Conservation (phyloP, 495 filamentous ascomycete species). For the Xylaria longipes region DNA sequence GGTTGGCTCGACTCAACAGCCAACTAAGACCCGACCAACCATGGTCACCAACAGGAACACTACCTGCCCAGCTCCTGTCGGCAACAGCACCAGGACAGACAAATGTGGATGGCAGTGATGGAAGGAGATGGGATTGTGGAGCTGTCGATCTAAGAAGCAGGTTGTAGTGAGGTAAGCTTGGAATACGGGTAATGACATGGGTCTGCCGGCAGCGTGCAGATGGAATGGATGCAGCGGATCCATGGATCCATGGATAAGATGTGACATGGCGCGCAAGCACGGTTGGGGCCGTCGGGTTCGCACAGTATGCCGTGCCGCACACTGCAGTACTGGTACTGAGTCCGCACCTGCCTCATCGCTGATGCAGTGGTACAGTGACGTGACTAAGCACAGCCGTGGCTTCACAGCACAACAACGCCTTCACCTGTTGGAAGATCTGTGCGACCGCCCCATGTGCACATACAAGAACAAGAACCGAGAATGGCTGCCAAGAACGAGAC, state of each 20-base stretch:
- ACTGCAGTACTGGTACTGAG: neutral
- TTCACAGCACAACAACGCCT: neutral
- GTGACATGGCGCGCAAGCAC: slow-evolving; percentile 5
- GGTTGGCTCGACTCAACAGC: slow-evolving; percentile 20
- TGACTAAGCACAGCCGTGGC: neutral
- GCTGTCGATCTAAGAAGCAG: slow-evolving; percentile 24
- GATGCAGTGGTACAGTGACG: neutral
- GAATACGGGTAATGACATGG: slow-evolving; percentile 29
- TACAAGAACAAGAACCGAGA: too few species aligned
- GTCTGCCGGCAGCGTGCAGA: slow-evolving; percentile 15
- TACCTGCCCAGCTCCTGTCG: slow-evolving; percentile 8
- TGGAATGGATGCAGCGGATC: slow-evolving; percentile 10
- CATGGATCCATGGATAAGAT: too few species aligned
- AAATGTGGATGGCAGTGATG: slow-evolving; percentile 16
- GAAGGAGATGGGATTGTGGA: slow-evolving; percentile 26
- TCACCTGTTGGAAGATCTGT: neutral
- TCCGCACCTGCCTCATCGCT: slow-evolving; percentile 4
- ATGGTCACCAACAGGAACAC: slow-evolving; percentile 19
- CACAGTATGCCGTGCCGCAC: neutral
- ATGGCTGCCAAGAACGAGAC: slow-evolving; percentile 12
- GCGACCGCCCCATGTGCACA: slow-evolving; percentile 1
- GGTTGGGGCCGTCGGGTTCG: neutral
- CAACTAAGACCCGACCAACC: slow-evolving; percentile 18
- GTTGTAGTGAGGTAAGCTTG: slow-evolving; percentile 20
- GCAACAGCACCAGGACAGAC: slow-evolving; percentile 11